Conservation (phyloP, 257 asterid species). For the Solanum okadae region DNA sequence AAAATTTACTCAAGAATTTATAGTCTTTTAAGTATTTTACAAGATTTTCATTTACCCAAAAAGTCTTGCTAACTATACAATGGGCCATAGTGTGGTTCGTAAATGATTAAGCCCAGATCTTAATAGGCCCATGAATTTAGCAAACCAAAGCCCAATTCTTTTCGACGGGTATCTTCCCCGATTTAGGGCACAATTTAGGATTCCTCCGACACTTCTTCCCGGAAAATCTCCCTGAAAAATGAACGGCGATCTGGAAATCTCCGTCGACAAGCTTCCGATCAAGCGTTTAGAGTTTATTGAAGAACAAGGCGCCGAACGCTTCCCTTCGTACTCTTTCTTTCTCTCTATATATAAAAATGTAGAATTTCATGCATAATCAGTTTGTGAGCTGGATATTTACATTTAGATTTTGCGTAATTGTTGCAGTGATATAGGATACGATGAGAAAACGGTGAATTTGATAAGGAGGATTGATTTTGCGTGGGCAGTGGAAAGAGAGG, state of each 20-base stretch:
- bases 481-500: constrained; percentile 93
- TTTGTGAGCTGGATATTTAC: neutral
- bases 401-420: neutral
- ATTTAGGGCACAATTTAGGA: neutral
- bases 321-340: constrained; percentile 43
- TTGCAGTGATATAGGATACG: constrained; percentile 45
- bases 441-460: constrained; percentile 64
- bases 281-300: constrained; percentile 64
- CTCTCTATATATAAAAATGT: neutral
- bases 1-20: neutral
- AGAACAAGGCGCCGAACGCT: constrained; percentile 74
- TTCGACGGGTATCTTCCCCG: neutral
- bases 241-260: constrained; percentile 52
- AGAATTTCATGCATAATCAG: neutral
- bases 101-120: neutral
- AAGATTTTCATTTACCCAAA: neutral
- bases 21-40: neutral
- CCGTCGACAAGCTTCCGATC: constrained; percentile 84
- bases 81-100: neutral
- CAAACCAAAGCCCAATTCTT: neutral
- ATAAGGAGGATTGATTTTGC: constrained; percentile 85
- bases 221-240: constrained; percentile 16
- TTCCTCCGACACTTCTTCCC: neutral
- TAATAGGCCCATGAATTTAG: neutral
- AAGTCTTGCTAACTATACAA: neutral